phyloP scores from a whole-genome alignment of 345 rosid species.

The Acer saccharum region DNA sequence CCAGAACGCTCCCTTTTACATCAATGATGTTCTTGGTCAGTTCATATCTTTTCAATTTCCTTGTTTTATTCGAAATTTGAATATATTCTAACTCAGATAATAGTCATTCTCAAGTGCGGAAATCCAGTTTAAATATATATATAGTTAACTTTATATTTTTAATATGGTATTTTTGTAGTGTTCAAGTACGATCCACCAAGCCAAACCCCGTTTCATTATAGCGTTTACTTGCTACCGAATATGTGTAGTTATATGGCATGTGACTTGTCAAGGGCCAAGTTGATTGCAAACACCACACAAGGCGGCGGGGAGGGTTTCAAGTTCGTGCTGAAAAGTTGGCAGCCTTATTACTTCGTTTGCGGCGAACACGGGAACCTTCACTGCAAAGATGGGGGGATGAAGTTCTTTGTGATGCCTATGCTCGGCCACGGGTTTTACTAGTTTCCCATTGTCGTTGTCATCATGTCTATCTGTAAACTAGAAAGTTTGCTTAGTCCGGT shows the following conservation, averaged over 20 bases:
- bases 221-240: conserved; percentile 63
- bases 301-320: conserved; percentile 66
- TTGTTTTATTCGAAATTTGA: too few species aligned
- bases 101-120: too few species aligned
- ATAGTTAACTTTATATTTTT: too few species aligned
- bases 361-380: conserved; percentile 63
- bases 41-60: too few species aligned
- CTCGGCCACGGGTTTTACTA: conserved; percentile 29
- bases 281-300: conserved; percentile 52
- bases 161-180: conserved; percentile 39
- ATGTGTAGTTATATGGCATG: conserved; percentile 50
- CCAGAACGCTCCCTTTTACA: conserved; percentile 53
- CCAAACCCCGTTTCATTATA: conserved; percentile 49
- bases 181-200: conserved; percentile 69
- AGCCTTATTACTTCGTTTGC: conserved; percentile 67
- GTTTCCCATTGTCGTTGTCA: not conserved
- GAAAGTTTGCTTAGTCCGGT: too few species aligned
- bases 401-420: conserved; percentile 56
- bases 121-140: too few species aligned
- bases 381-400: conserved; percentile 69
- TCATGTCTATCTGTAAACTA: not conserved
- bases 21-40: conserved; percentile 66
- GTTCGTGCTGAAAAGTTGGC: conserved; percentile 45
- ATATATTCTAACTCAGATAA: too few species aligned
- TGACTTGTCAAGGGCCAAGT: conserved; percentile 46